Evolutionary conservation across 2,329 filamentous ascomycete genomes (phyloP), one percentile per base, ranked within the genome.

Genomic region (Stagonosporopsis chrysanthemi): DNA sequence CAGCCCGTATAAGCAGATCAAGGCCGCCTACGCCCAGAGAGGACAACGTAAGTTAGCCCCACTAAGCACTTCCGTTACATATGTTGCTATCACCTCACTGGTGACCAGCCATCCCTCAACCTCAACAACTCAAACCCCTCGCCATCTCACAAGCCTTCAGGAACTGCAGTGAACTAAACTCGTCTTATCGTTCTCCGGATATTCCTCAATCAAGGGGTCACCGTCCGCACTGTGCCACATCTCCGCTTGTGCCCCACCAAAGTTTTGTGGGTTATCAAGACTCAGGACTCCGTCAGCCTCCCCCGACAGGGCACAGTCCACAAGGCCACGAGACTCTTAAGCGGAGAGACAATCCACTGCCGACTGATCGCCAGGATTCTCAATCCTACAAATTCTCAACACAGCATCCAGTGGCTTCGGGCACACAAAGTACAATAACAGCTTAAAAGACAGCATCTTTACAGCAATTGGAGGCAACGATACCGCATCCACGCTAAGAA

Each of bases 61-160:
- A 73, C 70, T 62, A 33, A 56, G 54, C 58, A 61, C 58, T 57
- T 47, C 58, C 65, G 65, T 52, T 52, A 44, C 49, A 48, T 51
- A 42, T 48, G 59, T 75, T 74, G 68, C 65, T 64, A 63, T 60
- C 62, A 56, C 63, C 62, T 65, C 68, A 66, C 72, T 64, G 64
- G 74, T 74, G 72, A 75, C 72, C 63, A 61, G 64, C 63, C 71
- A 67, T 72, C 69, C 55, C 63, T 45, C 66, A 68, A 65, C 61
- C 66, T 56, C 62, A 64, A 65, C 66, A 62, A 52, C 52, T 62
- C 45, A 70, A 72, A 60, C 64, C 66, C 41, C 66, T 65, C 52
- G 71, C 67, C 58, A 71, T 71, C 71, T 75, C 71, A 76, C 72
- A 66, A 59, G 70, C 64, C 64, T 63, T 66, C 56, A 76, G 73